phyloP scores from a whole-genome alignment of 352 stramenopile species.

The Pythium brassicae region DNA sequence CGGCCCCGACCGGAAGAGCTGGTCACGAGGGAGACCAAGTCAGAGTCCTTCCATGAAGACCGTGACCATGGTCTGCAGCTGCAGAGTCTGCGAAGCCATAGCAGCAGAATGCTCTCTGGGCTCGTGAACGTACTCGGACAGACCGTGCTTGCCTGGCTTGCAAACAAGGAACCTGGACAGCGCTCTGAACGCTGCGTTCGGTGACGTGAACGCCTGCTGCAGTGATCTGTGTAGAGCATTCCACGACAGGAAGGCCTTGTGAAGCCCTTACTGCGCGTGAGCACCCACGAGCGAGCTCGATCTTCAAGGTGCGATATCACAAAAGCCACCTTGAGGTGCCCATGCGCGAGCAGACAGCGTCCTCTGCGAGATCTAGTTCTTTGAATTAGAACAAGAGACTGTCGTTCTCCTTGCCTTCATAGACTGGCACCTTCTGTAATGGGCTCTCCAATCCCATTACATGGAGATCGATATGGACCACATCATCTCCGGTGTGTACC shows the following conservation, averaged over 20 bases:
- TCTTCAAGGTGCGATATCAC: no score
- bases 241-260: background rate
- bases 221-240: background rate
- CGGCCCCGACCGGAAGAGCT: no score
- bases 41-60: no score
- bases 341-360: background rate
- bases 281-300: no score
- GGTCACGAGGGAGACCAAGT: no score
- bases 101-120: no score
- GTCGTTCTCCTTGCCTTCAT: background rate
- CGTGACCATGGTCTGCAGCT: no score
- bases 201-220: background rate
- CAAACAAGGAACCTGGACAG: background rate
- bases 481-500: no score
- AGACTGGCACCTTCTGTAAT: background rate
- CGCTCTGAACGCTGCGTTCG: background rate
- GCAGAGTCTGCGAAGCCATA: no score
- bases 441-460: no score
- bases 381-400: background rate
- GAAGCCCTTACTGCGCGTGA: background rate
- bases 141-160: background rate
- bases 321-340: background rate
- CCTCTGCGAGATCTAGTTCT: background rate
- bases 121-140: no score
- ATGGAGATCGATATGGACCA: no score